A percentile compares a stretch with the other conserved stretches of the same genome.
These are phyloP conservation scores for Trichoderma sp. DNA, from an alignment of 2,329 filamentous ascomycete genomes.

Conservation along the genomic window DNA sequence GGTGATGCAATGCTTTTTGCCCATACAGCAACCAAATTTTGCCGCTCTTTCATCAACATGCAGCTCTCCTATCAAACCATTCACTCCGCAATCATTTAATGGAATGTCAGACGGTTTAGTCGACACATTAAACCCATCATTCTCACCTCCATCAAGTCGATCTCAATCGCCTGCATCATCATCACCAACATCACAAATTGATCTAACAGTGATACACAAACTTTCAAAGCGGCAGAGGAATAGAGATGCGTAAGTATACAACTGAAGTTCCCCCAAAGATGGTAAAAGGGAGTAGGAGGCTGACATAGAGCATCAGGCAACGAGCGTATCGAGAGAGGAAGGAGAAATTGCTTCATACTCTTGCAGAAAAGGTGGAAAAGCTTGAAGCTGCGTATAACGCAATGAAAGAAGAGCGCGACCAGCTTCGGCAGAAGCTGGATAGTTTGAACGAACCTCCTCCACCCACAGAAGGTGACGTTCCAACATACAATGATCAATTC, in stretches of 20 bases:
- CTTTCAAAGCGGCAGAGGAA: not conserved
- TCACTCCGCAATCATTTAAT: not conserved
- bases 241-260: not conserved
- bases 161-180: not conserved
- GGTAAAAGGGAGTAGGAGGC: not conserved
- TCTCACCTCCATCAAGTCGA: not conserved
- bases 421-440: not conserved
- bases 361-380: not conserved
- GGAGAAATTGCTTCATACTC: not conserved
- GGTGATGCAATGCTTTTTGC: not conserved
- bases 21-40: not conserved
- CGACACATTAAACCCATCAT: not conserved
- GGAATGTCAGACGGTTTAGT: not conserved
- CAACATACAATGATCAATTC: not conserved
- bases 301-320: not conserved
- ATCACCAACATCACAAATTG: not conserved
- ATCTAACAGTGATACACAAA: not conserved
- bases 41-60: not conserved
- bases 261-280: not conserved
- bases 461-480: not conserved
- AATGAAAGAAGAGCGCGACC: not conserved
- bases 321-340: not conserved
- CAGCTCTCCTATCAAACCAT: not conserved
- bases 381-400: not conserved
- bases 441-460: not conserved